Percentiles rank a stretch among this genome's conserved stretches.
Evolutionary conservation across 108 stramenopile genomes (phyloP).

Genomic region (Skeletonema costatum): DNA sequence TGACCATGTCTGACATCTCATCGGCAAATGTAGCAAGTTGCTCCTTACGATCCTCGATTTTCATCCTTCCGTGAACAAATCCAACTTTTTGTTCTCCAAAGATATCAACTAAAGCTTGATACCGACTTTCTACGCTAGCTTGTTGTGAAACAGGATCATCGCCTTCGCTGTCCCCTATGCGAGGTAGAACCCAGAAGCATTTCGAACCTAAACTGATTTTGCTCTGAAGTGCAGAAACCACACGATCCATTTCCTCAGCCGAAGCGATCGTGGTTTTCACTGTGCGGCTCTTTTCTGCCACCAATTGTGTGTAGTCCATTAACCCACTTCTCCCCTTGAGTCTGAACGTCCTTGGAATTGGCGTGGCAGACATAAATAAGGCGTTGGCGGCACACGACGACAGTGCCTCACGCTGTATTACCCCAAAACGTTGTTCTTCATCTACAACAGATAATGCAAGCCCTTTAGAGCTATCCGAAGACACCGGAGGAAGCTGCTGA

Average conservation of each 20-base stretch:
- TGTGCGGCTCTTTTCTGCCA: constrained; percentile 1
- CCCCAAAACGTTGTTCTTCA: constrained; percentile 76
- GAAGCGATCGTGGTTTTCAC: constrained; percentile 20
- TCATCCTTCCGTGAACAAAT: constrained; percentile 25
- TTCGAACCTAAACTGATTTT: constrained; percentile 29
- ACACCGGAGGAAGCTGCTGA: not conserved
- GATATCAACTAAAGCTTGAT: constrained; percentile 1
- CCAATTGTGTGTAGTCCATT: constrained; percentile 25
- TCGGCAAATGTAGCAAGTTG: constrained; percentile 25
- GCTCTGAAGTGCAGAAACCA: constrained; percentile 11
- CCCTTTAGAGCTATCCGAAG: constrained; percentile 6
- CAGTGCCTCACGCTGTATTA: constrained; percentile 57
- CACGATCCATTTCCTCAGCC: constrained; percentile 12
- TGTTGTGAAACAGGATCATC: not conserved
- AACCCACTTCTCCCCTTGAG: constrained; percentile 3
- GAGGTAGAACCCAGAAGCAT: constrained; percentile 39
- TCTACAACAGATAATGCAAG: constrained; percentile 68
- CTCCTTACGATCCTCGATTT: constrained; percentile 12
- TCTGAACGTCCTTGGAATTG: constrained; percentile 63
- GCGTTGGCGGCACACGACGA: constrained; percentile 58
- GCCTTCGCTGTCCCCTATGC: constrained; percentile 10
- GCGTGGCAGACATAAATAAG: constrained; percentile 57
- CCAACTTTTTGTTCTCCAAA: constrained; percentile 25
- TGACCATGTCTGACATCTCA: not conserved
- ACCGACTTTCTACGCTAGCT: constrained; percentile 1